Conservation (phyloP, 2,329 filamentous ascomycete species). For the Penicillium hordei region DNA sequence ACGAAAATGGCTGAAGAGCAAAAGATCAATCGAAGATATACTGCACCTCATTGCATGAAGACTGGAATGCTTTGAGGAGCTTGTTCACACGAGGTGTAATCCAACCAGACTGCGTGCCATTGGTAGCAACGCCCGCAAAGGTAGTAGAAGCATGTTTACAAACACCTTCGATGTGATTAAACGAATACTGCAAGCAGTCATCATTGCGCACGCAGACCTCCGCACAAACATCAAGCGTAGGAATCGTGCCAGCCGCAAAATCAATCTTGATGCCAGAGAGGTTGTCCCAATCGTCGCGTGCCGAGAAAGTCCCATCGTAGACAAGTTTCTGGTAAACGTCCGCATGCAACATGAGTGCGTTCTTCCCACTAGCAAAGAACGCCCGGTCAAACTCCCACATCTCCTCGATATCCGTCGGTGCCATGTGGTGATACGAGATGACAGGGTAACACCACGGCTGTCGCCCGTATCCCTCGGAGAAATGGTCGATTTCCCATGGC, state of each 20-base stretch:
- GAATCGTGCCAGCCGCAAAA: constrained; percentile 17
- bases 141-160: constrained; percentile 25
- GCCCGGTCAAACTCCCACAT: constrained; percentile 46
- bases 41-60: constrained; percentile 25
- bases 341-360: constrained; percentile 25
- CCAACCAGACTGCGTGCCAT: constrained; percentile 28
- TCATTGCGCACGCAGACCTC: constrained; percentile 24
- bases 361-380: constrained; percentile 57
- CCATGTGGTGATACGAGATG: constrained; percentile 51
- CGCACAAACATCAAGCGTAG: constrained; percentile 22
- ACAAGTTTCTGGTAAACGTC: constrained; percentile 31
- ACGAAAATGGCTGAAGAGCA: neutral
- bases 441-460: constrained; percentile 51
- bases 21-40: constrained; percentile 23
- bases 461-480: constrained; percentile 37
- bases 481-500: constrained; percentile 42
- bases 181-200: constrained; percentile 31
- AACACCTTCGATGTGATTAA: constrained; percentile 15
- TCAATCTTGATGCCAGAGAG: constrained; percentile 18
- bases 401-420: constrained; percentile 40
- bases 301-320: constrained; percentile 12
- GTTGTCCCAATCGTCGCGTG: constrained; percentile 29
- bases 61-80: constrained; percentile 23
- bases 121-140: constrained; percentile 17
- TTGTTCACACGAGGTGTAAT: constrained; percentile 25